phyloP scores from a whole-genome alignment of 2,329 filamentous ascomycete species.

The Beauveria pseudobassiana region DNA sequence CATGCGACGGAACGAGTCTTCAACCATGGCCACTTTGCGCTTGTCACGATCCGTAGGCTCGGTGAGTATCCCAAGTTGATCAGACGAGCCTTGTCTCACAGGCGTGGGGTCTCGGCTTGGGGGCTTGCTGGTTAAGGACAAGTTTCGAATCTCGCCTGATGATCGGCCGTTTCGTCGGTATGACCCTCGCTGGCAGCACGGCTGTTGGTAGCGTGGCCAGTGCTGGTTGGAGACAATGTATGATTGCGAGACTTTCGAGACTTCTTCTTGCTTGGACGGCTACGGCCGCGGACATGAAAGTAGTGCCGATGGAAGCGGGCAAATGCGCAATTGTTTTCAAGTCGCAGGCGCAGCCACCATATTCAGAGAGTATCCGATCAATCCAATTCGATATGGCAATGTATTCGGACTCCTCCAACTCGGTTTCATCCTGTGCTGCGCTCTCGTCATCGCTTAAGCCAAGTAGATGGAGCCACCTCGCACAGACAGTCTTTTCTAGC shows the following conservation, averaged over 20 bases:
- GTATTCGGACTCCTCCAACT: slow-evolving; percentile 54
- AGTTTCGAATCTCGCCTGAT: slow-evolving; percentile 39
- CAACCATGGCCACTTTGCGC: slow-evolving; percentile 58
- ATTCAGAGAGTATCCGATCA: slow-evolving; percentile 63
- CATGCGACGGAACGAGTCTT: slow-evolving; percentile 56
- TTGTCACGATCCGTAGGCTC: slow-evolving; percentile 61
- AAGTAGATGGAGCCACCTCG: slow-evolving; percentile 50
- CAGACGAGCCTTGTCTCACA: slow-evolving; percentile 49
- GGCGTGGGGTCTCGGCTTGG: slow-evolving; percentile 60
- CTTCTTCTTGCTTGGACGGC: slow-evolving; percentile 41
- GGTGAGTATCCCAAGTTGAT: slow-evolving; percentile 52
- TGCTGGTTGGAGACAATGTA: slow-evolving; percentile 54
- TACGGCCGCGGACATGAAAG: slow-evolving; percentile 36
- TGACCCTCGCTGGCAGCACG: slow-evolving; percentile 57
- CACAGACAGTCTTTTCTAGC: slow-evolving; percentile 46
- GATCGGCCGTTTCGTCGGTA: slow-evolving; percentile 45
- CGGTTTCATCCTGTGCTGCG: slow-evolving; percentile 40
- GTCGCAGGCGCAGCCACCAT: slow-evolving; percentile 72
- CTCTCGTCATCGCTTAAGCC: slow-evolving; percentile 55
- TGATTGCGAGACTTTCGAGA: slow-evolving; percentile 47
- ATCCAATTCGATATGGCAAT: slow-evolving; percentile 57
- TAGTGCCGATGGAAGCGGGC: slow-evolving; percentile 55
- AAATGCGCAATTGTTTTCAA: slow-evolving; percentile 55
- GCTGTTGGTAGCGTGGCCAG: slow-evolving; percentile 54
- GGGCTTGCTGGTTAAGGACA: slow-evolving; percentile 54